Evolutionary conservation across 768 basidiomycete genomes (phyloP).

Genomic region (Lanmaoa rubissima): DNA sequence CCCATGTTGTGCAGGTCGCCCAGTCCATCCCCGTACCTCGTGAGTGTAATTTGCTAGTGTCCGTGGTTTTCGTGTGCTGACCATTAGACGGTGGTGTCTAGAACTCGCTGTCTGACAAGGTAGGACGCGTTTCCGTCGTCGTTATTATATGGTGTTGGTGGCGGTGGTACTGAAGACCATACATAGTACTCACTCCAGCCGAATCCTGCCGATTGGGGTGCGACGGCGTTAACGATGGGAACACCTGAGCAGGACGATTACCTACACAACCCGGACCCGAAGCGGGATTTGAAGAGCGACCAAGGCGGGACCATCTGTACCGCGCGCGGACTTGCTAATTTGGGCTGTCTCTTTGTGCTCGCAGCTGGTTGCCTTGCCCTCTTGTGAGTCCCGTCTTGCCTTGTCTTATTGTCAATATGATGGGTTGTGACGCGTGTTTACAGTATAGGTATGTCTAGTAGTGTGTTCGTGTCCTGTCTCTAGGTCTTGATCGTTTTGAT

Average conservation of each 20-base stretch:
- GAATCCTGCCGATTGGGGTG: constrained; percentile 50
- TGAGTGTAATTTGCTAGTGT: constrained; percentile 8
- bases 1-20: constrained; percentile 17
- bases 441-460: constrained; percentile 16
- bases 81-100: neutral
- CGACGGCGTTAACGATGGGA: constrained; percentile 41
- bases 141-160: neutral
- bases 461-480: neutral
- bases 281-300: constrained; percentile 52
- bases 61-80: neutral
- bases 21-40: constrained; percentile 29
- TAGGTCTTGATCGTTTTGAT: neutral
- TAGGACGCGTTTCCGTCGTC: neutral
- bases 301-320: constrained; percentile 59
- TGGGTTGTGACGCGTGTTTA: neutral
- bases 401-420: neutral
- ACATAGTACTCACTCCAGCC: constrained; percentile 39
- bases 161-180: neutral
- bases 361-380: constrained; percentile 44
- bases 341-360: constrained; percentile 65
- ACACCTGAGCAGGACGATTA: constrained; percentile 59
- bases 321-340: constrained; percentile 59
- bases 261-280: constrained; percentile 63
- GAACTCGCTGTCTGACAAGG: constrained; percentile 32
- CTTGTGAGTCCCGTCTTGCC: constrained; percentile 45